Evolutionary conservation across 345 rosid species (phyloP).

Genomic region (Pistacia atlantica): DNA sequence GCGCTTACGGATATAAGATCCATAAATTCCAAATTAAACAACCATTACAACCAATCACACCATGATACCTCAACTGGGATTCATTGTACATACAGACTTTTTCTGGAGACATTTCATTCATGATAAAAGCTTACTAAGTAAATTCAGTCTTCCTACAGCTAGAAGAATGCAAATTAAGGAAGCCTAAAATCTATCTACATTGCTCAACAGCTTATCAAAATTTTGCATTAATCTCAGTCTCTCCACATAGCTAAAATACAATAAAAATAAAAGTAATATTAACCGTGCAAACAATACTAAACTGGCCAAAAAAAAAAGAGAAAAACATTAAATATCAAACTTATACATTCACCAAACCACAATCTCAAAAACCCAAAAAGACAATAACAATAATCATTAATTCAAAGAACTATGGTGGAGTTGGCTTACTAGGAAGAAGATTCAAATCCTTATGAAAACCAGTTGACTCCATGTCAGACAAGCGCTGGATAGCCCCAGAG

Average conservation of each 20-base stretch:
- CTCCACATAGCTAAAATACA: neutral
- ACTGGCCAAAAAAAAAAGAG: neutral
- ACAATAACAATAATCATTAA: neutral
- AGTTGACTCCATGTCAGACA: conserved; percentile 33
- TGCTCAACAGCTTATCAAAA: conserved; percentile 15
- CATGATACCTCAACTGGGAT: neutral
- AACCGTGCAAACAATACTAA: neutral
- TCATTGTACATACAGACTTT: neutral
- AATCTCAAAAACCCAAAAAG: neutral
- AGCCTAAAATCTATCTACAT: conserved; percentile 15
- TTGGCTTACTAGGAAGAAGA: conserved; percentile 83
- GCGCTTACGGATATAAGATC: neutral
- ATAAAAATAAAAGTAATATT: neutral
- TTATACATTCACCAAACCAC: conserved; percentile 2
- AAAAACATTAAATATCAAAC: neutral
- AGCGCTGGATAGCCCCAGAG: conserved; percentile 41
- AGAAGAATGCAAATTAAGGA: conserved; percentile 1
- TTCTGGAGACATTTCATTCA: conserved; percentile 10
- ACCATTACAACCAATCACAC: neutral
- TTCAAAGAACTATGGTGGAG: conserved; percentile 12
- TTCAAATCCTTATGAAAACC: conserved; percentile 70
- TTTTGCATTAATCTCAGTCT: conserved; percentile 6
- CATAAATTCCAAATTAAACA: neutral
- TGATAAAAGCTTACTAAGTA: neutral
- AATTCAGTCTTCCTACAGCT: conserved; percentile 9